These are phyloP conservation scores for Withania somnifera DNA, from an alignment of 305 asterid genomes.

Conservation along the genomic window DNA sequence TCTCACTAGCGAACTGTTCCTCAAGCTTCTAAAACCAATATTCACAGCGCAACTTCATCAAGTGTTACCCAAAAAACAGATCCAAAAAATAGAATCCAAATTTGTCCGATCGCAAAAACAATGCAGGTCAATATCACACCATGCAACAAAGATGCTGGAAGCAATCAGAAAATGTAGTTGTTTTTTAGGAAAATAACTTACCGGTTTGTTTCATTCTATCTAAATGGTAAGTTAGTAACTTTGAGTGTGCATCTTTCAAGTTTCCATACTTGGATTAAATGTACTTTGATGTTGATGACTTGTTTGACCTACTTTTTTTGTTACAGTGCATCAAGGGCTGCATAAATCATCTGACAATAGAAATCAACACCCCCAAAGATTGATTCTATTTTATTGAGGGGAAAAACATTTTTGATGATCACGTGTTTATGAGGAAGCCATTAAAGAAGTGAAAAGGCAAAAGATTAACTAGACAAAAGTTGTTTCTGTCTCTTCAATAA, in stretches of 20 bases:
- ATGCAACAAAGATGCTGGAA: too few relatives aligned
- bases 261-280: constrained; percentile 63
- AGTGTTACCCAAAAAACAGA: too few relatives aligned
- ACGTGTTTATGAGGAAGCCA: not conserved
- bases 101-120: too few relatives aligned
- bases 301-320: constrained; percentile 60
- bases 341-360: constrained; percentile 53
- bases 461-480: not conserved
- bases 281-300: constrained; percentile 47
- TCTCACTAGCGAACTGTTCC: too few relatives aligned
- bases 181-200: constrained; percentile 42
- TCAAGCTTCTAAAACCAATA: too few relatives aligned
- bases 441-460: not conserved
- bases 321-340: constrained; percentile 53
- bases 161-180: constrained; percentile 23
- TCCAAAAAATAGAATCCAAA: too few relatives aligned
- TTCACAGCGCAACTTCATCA: too few relatives aligned
- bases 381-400: too few relatives aligned
- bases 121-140: too few relatives aligned
- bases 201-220: constrained; percentile 51
- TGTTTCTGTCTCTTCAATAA: not conserved
- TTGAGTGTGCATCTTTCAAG: constrained; percentile 46
- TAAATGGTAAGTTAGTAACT: constrained; percentile 39
- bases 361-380: not conserved
- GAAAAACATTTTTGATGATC: not conserved